Conservation (phyloP, 768 basidiomycete genomes). For the Podaxis carcinomalis region DNA sequence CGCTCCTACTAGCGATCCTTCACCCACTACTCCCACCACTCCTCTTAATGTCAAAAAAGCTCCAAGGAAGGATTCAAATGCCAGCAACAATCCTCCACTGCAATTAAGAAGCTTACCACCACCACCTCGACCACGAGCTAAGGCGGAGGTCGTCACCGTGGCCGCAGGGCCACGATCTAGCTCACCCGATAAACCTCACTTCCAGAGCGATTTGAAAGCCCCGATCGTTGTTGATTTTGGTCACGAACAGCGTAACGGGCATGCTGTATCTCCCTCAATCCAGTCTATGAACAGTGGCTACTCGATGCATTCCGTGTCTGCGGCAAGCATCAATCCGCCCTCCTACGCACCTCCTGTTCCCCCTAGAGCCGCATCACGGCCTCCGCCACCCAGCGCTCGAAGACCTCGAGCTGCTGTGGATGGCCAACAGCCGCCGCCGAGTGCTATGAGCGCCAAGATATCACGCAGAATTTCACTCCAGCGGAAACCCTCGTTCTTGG, state of each 20-base stretch:
- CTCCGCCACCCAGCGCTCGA: conserved; percentile 5
- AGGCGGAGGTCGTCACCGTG: conserved; percentile 21
- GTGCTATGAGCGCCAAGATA: conserved; percentile 33
- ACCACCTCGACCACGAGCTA: conserved; percentile 43
- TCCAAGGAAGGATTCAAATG: background rate
- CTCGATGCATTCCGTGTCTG: background rate
- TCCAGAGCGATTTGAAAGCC: background rate
- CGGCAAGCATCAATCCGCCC: conserved; percentile 12
- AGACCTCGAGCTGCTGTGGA: conserved; percentile 15
- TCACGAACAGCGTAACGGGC: background rate
- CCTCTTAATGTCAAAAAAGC: conserved; percentile 3
- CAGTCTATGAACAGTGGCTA: conserved; percentile 1
- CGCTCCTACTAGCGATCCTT: conserved; percentile 6
- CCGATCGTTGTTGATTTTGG: conserved; percentile 6
- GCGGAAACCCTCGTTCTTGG: conserved; percentile 69
- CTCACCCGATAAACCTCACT: background rate
- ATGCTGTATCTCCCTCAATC: background rate
- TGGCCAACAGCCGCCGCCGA: conserved; percentile 26
- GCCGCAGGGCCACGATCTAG: background rate
- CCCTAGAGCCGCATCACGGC: background rate
- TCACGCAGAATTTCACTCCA: conserved; percentile 48
- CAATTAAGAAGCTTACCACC: conserved; percentile 44
- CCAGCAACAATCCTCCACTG: conserved; percentile 16
- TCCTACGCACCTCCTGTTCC: conserved; percentile 25
- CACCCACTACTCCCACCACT: conserved; percentile 18